These are phyloP conservation scores for Penicillium fuscoglaucum DNA, from an alignment of 2,329 filamentous ascomycete genomes.

Conservation along the genomic window DNA sequence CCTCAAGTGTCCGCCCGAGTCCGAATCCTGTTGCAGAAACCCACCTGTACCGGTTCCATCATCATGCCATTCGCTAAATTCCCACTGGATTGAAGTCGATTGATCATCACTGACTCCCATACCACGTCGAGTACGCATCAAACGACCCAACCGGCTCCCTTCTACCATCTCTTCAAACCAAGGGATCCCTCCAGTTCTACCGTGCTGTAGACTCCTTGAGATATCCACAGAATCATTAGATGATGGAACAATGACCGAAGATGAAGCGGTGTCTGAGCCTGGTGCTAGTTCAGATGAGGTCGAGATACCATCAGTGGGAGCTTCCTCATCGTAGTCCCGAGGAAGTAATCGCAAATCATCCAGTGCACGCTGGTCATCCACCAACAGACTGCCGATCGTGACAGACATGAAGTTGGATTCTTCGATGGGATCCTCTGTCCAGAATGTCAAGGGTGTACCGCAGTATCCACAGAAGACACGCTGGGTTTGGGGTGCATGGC, in stretches of 20 bases:
- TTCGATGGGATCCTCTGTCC: slow-evolving; percentile 69
- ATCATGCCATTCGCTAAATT: slow-evolving; percentile 71
- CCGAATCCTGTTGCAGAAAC: slow-evolving; percentile 23
- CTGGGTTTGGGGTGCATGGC: slow-evolving; percentile 58
- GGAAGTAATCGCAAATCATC: slow-evolving; percentile 75
- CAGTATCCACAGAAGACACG: slow-evolving; percentile 90
- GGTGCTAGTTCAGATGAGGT: slow-evolving; percentile 15
- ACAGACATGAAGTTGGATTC: slow-evolving; percentile 79
- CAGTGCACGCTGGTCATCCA: slow-evolving; percentile 69
- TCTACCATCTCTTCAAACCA: slow-evolving; percentile 85
- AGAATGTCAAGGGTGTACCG: slow-evolving; percentile 80
- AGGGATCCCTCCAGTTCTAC: slow-evolving; percentile 60
- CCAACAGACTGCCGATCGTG: slow-evolving; percentile 73
- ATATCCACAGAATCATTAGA: slow-evolving; percentile 21
- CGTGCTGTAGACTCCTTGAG: slow-evolving; percentile 40
- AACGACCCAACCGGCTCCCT: slow-evolving; percentile 69
- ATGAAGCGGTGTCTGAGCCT: slow-evolving; percentile 5
- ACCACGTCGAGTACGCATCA: slow-evolving; percentile 61
- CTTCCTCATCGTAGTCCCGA: slow-evolving; percentile 43
- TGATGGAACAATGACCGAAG: slow-evolving; percentile 27
- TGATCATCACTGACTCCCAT: slow-evolving; percentile 64
- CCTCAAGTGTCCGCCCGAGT: slow-evolving; percentile 18
- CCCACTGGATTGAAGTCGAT: slow-evolving; percentile 72
- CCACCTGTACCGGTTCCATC: slow-evolving; percentile 38
- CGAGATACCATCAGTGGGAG: slow-evolving; percentile 11